phyloP scores from a whole-genome alignment of 2,329 filamentous ascomycete genomes.

The Chaetomium sp. region DNA sequence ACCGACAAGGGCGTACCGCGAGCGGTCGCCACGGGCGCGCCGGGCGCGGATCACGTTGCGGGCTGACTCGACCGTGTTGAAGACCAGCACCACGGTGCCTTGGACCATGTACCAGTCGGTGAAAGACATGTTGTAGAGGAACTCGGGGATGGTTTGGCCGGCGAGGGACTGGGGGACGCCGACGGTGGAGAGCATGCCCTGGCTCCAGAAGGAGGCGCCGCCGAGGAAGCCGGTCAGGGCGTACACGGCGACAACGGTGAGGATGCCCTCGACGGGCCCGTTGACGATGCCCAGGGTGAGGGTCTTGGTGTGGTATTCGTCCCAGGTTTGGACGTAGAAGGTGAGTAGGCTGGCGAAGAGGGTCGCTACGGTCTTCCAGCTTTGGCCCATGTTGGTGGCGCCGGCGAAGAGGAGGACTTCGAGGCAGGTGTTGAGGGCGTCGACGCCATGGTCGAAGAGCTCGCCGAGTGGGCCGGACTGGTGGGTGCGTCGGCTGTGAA shows the following conservation, averaged over 20 bases:
- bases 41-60: constrained; percentile 80
- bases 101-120: constrained; percentile 91
- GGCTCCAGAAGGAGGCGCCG: constrained; percentile 89
- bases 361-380: constrained; percentile 77
- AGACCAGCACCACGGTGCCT: constrained; percentile 70
- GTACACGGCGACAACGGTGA: constrained; percentile 78
- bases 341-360: constrained; percentile 80
- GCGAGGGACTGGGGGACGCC: constrained; percentile 58
- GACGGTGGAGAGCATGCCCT: constrained; percentile 65
- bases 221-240: constrained; percentile 77
- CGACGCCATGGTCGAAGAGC: constrained; percentile 95
- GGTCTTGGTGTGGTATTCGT: constrained; percentile 97
- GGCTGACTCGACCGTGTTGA: constrained; percentile 76
- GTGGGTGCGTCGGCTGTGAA: constrained; percentile 66
- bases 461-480: constrained; percentile 93
- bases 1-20: constrained; percentile 70
- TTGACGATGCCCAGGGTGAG: constrained; percentile 88
- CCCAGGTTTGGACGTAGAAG: constrained; percentile 99
- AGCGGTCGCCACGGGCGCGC: constrained; percentile 63
- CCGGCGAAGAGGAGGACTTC: constrained; percentile 89
- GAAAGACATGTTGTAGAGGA: constrained; percentile 73
- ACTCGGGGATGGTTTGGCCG: constrained; percentile 52
- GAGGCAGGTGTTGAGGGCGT: constrained; percentile 92
- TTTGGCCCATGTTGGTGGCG: constrained; percentile 86
- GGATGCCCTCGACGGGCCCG: constrained; percentile 88